Conservation (phyloP, 208 protist species). For the Leishmania aethiopica region DNA sequence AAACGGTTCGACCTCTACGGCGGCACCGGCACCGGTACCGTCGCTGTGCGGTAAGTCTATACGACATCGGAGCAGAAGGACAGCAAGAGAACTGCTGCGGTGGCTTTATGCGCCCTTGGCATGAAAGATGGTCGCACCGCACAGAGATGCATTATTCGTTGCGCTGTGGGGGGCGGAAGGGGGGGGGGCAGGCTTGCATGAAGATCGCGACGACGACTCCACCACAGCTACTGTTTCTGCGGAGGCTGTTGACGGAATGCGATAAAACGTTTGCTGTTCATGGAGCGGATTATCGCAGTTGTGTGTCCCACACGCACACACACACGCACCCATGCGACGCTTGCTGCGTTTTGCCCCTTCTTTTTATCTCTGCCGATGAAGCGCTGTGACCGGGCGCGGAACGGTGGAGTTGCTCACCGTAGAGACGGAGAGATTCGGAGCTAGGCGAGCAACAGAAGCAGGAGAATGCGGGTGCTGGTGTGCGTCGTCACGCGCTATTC, state of each 20-base stretch:
- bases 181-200: neutral
- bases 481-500: neutral
- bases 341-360: neutral
- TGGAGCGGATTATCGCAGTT: neutral
- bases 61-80: neutral
- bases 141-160: neutral
- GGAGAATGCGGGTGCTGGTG: neutral
- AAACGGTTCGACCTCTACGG: slow-evolving; percentile 32
- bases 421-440: neutral
- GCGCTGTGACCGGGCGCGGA: neutral
- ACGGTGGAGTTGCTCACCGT: neutral
- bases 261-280: neutral
- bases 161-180: neutral
- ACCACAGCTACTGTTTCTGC: neutral
- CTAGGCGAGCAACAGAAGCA: neutral
- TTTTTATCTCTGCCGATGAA: neutral
- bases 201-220: neutral
- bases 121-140: neutral
- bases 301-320: neutral
- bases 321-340: too few relatives aligned
- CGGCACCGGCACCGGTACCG: slow-evolving; percentile 20
- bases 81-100: neutral
- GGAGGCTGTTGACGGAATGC: neutral
- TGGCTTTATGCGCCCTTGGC: too few relatives aligned
- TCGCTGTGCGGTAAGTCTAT: slow-evolving; percentile 11